Evolutionary conservation across 2,329 filamentous ascomycete genomes (phyloP).

Genomic region (Trichophyton benhamiae): DNA sequence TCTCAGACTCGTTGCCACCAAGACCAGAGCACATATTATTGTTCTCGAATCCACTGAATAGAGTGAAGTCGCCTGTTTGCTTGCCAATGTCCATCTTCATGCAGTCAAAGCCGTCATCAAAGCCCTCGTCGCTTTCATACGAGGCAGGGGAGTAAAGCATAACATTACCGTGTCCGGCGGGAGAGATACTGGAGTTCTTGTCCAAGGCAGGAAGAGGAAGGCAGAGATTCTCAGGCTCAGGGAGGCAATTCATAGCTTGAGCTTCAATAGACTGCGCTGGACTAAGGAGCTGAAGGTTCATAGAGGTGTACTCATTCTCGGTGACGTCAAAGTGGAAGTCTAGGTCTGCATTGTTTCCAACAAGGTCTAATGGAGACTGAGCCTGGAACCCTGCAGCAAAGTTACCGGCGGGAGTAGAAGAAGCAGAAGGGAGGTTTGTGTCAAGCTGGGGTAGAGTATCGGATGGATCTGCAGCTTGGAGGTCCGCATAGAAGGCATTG

Average conservation of each 20-base stretch:
- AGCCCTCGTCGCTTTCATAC: conserved; percentile 16
- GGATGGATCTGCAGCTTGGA: conserved; percentile 20
- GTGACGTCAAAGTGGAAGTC: conserved; percentile 15
- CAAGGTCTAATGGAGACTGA: not conserved
- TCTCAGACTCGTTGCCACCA: not conserved
- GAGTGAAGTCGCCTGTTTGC: conserved; percentile 19
- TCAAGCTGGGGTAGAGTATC: conserved; percentile 17
- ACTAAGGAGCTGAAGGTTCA: conserved; percentile 19
- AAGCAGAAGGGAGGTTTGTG: conserved; percentile 18
- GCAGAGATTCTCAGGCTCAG: conserved; percentile 7
- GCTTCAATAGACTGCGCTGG: conserved; percentile 2
- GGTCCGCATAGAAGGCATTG: conserved; percentile 20
- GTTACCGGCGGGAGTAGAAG: not conserved
- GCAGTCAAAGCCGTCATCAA: conserved; percentile 15
- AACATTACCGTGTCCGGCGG: conserved; percentile 19
- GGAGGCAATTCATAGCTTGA: not conserved
- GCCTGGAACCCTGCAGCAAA: not conserved
- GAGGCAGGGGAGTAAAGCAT: conserved; percentile 22
- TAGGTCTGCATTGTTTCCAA: conserved; percentile 6
- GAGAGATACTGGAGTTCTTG: conserved; percentile 18
- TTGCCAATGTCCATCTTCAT: conserved; percentile 10
- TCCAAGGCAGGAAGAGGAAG: conserved; percentile 9
- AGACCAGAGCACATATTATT: not conserved
- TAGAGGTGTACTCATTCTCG: conserved; percentile 18
- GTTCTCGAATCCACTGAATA: conserved; percentile 4